Evolutionary conservation across 768 basidiomycete genomes (phyloP).

Genomic region (Leccinum imitatum): DNA sequence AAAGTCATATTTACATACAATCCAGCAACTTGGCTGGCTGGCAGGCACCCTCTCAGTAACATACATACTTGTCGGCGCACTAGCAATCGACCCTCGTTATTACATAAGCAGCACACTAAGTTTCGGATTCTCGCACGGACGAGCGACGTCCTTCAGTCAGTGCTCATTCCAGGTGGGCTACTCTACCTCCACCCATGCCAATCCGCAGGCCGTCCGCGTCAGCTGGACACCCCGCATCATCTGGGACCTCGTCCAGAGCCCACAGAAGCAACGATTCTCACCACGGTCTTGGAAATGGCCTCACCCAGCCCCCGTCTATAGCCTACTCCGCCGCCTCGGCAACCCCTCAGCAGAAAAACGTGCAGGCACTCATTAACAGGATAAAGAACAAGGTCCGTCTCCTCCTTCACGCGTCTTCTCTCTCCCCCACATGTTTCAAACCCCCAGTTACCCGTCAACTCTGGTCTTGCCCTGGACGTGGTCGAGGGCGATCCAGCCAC

Average conservation of each 20-base stretch:
- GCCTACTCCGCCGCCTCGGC: conserved; percentile 39
- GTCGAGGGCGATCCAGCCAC: conserved; percentile 77
- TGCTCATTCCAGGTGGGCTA: conserved; percentile 24
- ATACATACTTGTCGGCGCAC: neutral
- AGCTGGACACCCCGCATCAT: conserved; percentile 38
- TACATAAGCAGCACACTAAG: conserved; percentile 22
- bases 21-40: neutral
- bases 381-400: conserved; percentile 72
- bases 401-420: neutral
- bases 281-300: conserved; percentile 37
- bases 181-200: conserved; percentile 36
- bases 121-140: conserved; percentile 25
- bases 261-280: conserved; percentile 68
- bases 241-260: conserved; percentile 43
- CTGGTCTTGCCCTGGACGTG: conserved; percentile 68
- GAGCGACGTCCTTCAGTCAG: conserved; percentile 5
- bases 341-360: conserved; percentile 79
- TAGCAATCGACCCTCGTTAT: conserved; percentile 2
- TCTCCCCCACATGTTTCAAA: neutral
- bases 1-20: neutral
- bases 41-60: neutral
- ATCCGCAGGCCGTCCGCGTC: conserved; percentile 65
- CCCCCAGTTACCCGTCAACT: conserved; percentile 78
- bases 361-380: conserved; percentile 76
- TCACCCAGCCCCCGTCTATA: conserved; percentile 34